Evolutionary conservation across 495 filamentous ascomycete species (phyloP).

Genomic region (Bombardia bombarda): DNA sequence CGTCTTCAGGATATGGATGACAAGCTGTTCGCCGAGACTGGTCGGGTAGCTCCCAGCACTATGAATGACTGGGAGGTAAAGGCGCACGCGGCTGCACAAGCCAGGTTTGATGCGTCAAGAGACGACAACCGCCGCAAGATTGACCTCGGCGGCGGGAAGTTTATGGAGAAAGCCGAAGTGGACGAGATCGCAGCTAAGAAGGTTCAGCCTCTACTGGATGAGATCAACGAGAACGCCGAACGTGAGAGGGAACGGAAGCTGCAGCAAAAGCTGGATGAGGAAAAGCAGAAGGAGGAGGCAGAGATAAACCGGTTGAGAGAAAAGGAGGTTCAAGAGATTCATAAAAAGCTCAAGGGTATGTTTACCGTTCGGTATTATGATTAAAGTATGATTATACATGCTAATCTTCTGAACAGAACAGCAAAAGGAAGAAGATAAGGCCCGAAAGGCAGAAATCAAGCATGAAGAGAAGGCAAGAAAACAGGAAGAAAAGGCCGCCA

Average conservation of each 20-base stretch:
- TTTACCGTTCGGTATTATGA: not conserved
- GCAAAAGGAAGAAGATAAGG: constrained; percentile 43
- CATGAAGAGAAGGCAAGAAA: constrained; percentile 40
- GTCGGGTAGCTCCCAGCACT: constrained; percentile 61
- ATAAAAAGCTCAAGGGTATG: constrained; percentile 36
- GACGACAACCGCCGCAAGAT: constrained; percentile 52
- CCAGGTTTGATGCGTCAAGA: constrained; percentile 46
- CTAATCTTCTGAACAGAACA: constrained; percentile 21
- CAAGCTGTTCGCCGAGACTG: constrained; percentile 66
- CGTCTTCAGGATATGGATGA: constrained; percentile 72
- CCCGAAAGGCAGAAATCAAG: constrained; percentile 42
- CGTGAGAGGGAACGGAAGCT: constrained; percentile 52
- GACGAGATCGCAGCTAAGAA: constrained; percentile 70
- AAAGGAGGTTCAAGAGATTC: constrained; percentile 36
- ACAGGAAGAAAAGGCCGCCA: constrained; percentile 42
- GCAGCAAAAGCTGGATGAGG: constrained; percentile 40
- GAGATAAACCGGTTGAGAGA: constrained; percentile 36
- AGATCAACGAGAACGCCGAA: constrained; percentile 73
- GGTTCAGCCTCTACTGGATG: constrained; percentile 86
- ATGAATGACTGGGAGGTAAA: constrained; percentile 73
- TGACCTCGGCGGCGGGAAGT: constrained; percentile 73
- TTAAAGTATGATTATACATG: not conserved
- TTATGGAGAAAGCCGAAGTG: constrained; percentile 70
- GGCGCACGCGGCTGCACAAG: constrained; percentile 56
- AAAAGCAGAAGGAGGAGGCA: constrained; percentile 36